Evolutionary conservation across 2,329 filamentous ascomycete genomes (phyloP).

Genomic region (Rutstroemia sp.): DNA sequence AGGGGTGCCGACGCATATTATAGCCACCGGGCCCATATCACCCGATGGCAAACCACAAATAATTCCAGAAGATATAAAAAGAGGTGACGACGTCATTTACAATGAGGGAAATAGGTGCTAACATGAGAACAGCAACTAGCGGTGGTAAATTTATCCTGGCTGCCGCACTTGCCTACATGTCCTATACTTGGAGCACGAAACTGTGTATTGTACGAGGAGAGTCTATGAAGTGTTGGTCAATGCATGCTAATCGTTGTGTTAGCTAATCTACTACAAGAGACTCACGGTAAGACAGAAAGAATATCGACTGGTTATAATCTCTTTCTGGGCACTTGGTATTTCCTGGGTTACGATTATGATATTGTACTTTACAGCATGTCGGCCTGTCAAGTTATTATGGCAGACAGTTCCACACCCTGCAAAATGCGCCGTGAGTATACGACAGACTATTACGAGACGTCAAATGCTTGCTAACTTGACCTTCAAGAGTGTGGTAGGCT

Average conservation of each 20-base stretch:
- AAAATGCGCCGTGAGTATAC: constrained; percentile 3
- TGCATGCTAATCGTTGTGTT: neutral
- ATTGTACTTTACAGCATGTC: neutral
- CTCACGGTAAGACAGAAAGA: constrained; percentile 13
- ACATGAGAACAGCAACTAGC: constrained; percentile 10
- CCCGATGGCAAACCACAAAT: no score
- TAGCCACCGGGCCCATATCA: neutral
- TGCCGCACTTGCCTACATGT: constrained; percentile 14
- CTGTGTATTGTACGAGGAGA: constrained; percentile 17
- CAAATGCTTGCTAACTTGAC: neutral
- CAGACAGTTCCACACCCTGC: neutral
- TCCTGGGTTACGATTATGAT: neutral
- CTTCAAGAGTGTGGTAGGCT: neutral
- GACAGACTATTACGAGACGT: neutral
- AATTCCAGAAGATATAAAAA: neutral
- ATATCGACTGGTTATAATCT: neutral
- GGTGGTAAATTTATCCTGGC: constrained; percentile 17
- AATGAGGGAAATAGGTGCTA: neutral
- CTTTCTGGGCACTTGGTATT: neutral
- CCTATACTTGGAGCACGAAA: constrained; percentile 23
- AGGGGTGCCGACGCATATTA: neutral
- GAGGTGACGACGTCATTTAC: neutral
- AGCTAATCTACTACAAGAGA: constrained; percentile 20
- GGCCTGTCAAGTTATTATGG: neutral
- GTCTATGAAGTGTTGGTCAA: neutral